These are phyloP conservation scores for Maudiozyma serrabonitensis DNA, from an alignment of 805 yeast species.

Conservation along the genomic window DNA sequence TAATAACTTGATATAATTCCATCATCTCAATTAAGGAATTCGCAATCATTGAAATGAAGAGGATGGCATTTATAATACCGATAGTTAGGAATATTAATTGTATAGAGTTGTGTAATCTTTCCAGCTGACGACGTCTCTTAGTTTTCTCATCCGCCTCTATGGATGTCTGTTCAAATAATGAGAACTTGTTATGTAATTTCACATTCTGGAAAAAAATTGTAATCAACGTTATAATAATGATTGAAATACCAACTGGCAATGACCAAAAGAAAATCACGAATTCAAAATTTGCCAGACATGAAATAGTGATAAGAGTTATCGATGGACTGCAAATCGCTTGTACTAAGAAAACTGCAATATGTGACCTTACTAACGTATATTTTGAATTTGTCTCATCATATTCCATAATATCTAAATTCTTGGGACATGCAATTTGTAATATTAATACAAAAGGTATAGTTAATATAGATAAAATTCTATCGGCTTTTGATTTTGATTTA, in stretches of 20 bases:
- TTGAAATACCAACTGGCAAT: slow-evolving; percentile 7
- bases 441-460: slow-evolving; percentile 30
- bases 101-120: slow-evolving; percentile 10
- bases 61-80: slow-evolving; percentile 25
- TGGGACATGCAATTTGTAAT: slow-evolving; percentile 31
- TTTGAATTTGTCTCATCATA: slow-evolving; percentile 17
- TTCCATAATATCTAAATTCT: slow-evolving; percentile 18
- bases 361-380: slow-evolving; percentile 12
- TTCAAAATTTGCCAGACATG: slow-evolving; percentile 10
- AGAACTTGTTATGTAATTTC: slow-evolving; percentile 14
- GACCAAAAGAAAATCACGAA: slow-evolving; percentile 9
- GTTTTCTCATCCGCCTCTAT: slow-evolving; percentile 6
- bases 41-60: slow-evolving; percentile 28
- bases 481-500: slow-evolving; percentile 15
- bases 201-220: slow-evolving; percentile 10
- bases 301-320: slow-evolving; percentile 12
- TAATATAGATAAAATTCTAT: slow-evolving; percentile 23
- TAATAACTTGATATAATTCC: slow-evolving; percentile 25
- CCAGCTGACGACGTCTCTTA: slow-evolving; percentile 12
- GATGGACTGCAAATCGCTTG: slow-evolving; percentile 29
- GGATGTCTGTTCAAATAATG: slow-evolving; percentile 11
- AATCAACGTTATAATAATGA: slow-evolving; percentile 6
- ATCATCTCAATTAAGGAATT: slow-evolving; percentile 28
- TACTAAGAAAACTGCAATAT: slow-evolving; percentile 16
- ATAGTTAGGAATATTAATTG: slow-evolving; percentile 11